These are phyloP conservation scores for Penstemon barbatus DNA, from an alignment of 257 asterid genomes.

Conservation along the genomic window DNA sequence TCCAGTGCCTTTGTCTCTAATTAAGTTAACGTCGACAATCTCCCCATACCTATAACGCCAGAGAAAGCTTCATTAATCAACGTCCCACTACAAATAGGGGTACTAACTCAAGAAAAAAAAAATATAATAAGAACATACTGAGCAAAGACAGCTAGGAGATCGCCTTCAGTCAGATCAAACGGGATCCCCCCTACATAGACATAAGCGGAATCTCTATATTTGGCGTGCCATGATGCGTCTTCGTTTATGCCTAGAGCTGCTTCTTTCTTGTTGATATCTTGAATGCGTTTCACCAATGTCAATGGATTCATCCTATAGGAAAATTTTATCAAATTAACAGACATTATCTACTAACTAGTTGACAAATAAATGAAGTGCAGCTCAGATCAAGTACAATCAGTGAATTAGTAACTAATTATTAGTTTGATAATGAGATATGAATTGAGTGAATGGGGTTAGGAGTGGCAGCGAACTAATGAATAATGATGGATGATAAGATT, in stretches of 20 bases:
- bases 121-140: slow-evolving; percentile 49
- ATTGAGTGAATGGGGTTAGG: too few relatives aligned
- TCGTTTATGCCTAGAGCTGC: slow-evolving; percentile 83
- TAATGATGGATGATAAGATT: too few relatives aligned
- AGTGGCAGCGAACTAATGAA: too few relatives aligned
- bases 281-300: slow-evolving; percentile 88
- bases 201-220: slow-evolving; percentile 89
- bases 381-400: too few relatives aligned
- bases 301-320: slow-evolving; percentile 68
- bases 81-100: too few relatives aligned
- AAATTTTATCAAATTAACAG: too few relatives aligned
- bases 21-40: slow-evolving; percentile 81
- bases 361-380: too few relatives aligned
- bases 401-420: too few relatives aligned
- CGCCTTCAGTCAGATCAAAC: slow-evolving; percentile 95
- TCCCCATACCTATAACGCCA: slow-evolving; percentile 74
- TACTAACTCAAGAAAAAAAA: background rate
- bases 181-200: slow-evolving; percentile 86
- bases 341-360: too few relatives aligned
- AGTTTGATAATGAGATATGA: too few relatives aligned
- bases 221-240: slow-evolving; percentile 95
- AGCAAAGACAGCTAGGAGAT: slow-evolving; percentile 85
- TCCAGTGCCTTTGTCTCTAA: slow-evolving; percentile 89
- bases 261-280: slow-evolving; percentile 76
- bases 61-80: slow-evolving; percentile 15